Base-by-base conservation (phyloP, 2,329 filamentous ascomycete species). In the Escovopsis sp. region DNA sequence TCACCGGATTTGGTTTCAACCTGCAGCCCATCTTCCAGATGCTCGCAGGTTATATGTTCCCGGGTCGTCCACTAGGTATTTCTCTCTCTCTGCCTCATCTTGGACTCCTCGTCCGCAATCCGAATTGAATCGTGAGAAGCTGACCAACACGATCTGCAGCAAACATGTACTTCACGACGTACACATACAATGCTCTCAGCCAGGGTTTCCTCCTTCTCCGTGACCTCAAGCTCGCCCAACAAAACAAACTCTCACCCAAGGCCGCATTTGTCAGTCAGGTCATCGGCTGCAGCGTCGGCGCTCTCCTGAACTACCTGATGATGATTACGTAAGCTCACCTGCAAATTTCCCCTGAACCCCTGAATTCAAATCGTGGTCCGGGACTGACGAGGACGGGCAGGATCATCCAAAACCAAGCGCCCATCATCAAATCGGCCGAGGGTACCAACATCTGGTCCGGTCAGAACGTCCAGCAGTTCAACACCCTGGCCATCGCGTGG, bases 41-140 rank as follows among this genome's bases (percentile, higher is more conserved):
- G 60, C 51, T 73, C 19, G 68, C 61, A 4, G 69, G 67, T 18
- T 67, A 70, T 32, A 55, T 73, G 43, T 59, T 64, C 41, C 67
- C 61, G 0, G 55, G 59, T 2, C 55, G 53, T 33, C 63, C 58
- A 2, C 48, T 68, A 5, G 61, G 62, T 8, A 66, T 36, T 9
- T 36, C 34, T 15, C 34, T 18, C 23, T 23, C 34, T 18, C 23
- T 23, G 19, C 19, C 19, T 12, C 34, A 15, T 15, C 12, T 12
- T 3, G 19, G 23, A 23, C 23, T 23, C n/a, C 8, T 36, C 9
- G 6, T 36, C 11, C 34, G 4, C 12, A 23, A 23, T 4, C 23
- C 6, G 6, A 23, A 23, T 23, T 1, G 23, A 23, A 23, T 3
- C 23, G 6, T 23, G 23, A 37, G 35, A 37, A 23, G 5, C 35